Conservation (phyloP, 169 alveolate genomes). For the Cystoisospora suis region DNA sequence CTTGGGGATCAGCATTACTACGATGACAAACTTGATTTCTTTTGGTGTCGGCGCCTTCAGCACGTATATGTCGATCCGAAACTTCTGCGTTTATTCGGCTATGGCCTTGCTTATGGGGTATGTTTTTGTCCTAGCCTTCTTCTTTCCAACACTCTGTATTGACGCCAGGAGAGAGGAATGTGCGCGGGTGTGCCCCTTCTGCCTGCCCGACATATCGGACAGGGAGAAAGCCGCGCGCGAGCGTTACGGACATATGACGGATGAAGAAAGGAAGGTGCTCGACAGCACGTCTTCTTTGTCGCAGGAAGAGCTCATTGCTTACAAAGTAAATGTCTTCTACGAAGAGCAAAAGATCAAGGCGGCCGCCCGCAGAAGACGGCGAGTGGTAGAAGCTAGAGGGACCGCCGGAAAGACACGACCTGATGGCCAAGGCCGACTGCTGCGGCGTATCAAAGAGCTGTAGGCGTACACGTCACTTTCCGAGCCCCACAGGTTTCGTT, state of each 20-base stretch:
- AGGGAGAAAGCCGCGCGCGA: conserved; percentile 41
- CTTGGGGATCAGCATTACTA: conserved; percentile 69
- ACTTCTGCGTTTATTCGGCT: conserved; percentile 66
- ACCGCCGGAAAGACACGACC: background rate
- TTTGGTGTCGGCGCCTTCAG: conserved; percentile 68
- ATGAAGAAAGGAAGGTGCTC: conserved; percentile 43
- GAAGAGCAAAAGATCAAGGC: conserved; percentile 36
- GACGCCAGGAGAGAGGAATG: conserved; percentile 66
- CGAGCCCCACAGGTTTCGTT: no score
- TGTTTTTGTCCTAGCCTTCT: conserved; percentile 59
- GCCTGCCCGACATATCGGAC: conserved; percentile 61
- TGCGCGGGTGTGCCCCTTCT: conserved; percentile 58
- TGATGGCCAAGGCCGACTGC: background rate
- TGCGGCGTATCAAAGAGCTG: conserved; percentile 4
- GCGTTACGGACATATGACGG: conserved; percentile 29
- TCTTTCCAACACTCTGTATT: conserved; percentile 65
- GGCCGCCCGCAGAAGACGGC: conserved; percentile 1
- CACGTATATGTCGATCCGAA: conserved; percentile 66
- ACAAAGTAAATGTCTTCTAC: conserved; percentile 49
- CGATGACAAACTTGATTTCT: conserved; percentile 62
- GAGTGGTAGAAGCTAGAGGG: background rate
- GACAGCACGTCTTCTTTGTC: conserved; percentile 42
- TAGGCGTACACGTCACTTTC: background rate
- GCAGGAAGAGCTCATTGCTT: conserved; percentile 57
- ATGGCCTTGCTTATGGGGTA: conserved; percentile 62